phyloP scores from a whole-genome alignment of 805 yeast genomes.

The Wickerhamomyces rabaulensis region DNA sequence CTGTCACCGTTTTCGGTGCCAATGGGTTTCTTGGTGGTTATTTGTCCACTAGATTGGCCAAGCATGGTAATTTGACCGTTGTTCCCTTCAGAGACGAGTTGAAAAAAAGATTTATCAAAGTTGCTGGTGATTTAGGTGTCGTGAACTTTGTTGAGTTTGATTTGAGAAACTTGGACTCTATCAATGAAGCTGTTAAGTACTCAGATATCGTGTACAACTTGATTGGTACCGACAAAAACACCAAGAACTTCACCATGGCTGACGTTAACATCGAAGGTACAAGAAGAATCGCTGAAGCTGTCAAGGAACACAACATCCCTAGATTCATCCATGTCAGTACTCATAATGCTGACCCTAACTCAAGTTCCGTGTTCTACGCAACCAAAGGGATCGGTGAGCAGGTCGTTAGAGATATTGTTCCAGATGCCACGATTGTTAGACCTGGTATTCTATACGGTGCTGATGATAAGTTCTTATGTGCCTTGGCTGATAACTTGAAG shows the following conservation, averaged over 20 bases:
- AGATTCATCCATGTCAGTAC: slow-evolving; percentile 76
- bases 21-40: slow-evolving; percentile 76
- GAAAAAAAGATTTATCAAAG: slow-evolving; percentile 72
- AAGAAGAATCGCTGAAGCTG: slow-evolving; percentile 70
- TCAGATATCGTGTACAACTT: slow-evolving; percentile 81
- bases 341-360: slow-evolving; percentile 65
- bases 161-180: slow-evolving; percentile 67
- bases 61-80: slow-evolving; percentile 73
- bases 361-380: slow-evolving; percentile 66
- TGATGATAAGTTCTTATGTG: slow-evolving; percentile 64
- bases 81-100: slow-evolving; percentile 81
- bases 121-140: slow-evolving; percentile 83
- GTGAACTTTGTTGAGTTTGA: slow-evolving; percentile 81
- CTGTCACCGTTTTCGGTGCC: slow-evolving; percentile 85
- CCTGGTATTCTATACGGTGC: slow-evolving; percentile 79
- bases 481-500: slow-evolving; percentile 48
- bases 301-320: slow-evolving; percentile 64
- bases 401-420: slow-evolving; percentile 58
- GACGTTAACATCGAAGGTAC: slow-evolving; percentile 80
- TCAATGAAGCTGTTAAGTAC: slow-evolving; percentile 71
- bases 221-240: slow-evolving; percentile 68
- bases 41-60: slow-evolving; percentile 65
- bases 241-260: slow-evolving; percentile 78
- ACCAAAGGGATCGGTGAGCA: slow-evolving; percentile 78
- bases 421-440: slow-evolving; percentile 79